Conservation (phyloP, 1,284 basidiomycete genomes). For the Phellinidium pouzarii region DNA sequence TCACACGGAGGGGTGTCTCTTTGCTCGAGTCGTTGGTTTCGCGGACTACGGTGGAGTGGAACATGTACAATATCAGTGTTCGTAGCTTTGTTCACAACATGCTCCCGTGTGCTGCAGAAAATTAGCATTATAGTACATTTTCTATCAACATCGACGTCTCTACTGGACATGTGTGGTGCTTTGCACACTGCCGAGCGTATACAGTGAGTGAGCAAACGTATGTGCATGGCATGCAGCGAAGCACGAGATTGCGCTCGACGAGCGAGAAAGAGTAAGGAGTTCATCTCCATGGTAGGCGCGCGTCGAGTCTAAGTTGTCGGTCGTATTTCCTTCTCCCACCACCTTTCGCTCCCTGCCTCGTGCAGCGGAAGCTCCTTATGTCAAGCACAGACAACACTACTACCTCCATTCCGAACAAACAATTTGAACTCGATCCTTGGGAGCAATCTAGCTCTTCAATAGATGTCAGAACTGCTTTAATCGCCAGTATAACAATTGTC, state of each 20-base stretch:
- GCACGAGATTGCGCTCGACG: no score
- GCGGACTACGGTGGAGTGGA: conserved; percentile 11
- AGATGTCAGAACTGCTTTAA: no score
- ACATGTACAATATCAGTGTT: conserved; percentile 1
- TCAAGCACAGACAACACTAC: conserved; percentile 4
- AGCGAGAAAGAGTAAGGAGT: background rate
- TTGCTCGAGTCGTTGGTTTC: background rate
- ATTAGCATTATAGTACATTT: background rate
- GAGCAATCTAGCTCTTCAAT: background rate
- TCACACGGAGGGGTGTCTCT: conserved; percentile 15
- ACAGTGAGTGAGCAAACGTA: no score
- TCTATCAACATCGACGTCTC: no score
- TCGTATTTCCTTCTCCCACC: background rate
- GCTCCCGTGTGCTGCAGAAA: background rate
- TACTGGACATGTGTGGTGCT: no score
- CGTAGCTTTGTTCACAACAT: background rate
- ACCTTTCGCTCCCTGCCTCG: conserved; percentile 4
- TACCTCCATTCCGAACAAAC: background rate
- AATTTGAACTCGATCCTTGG: background rate
- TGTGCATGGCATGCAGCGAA: no score
- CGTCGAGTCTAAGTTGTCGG: background rate
- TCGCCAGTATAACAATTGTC: no score
- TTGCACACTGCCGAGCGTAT: no score
- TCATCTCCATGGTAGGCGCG: background rate
- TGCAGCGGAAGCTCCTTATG: conserved; percentile 12